Evolutionary conservation across 805 yeast species (phyloP), one percentile per base, ranked within the genome.

Genomic region (Metschnikowia noctiluminum): DNA sequence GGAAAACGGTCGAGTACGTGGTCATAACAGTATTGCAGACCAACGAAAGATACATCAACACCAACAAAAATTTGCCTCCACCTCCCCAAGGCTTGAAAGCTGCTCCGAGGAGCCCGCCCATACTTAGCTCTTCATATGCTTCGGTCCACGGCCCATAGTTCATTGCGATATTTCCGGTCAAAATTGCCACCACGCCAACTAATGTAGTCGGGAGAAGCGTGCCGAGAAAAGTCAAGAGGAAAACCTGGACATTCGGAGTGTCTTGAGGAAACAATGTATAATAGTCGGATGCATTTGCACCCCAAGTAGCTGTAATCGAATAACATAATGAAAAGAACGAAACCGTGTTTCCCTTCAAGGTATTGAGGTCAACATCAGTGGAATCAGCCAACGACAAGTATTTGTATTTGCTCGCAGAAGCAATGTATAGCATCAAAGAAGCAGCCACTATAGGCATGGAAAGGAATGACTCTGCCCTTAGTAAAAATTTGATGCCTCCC

Each of bases 221-320:
- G 2, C 62, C 63, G 14, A 64, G 46, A 48, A 58, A 67, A 1
- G 73, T 68, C 27, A 68, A 54, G 42, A 48, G 28, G 42, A 68
- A 66, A 1, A 66, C 56, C 40, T 63, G 62, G 40, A 40, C 51
- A 9, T 58, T 50, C 1, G 65, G 57, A 2, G 71, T 66, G 16
- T 51, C 52, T 35, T 63, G 66, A 1, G 71, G 73, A 42, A 68
- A 65, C 26, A 64, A 42, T 34, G 64, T 60, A 50, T 67, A 67
- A 49, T 67, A 67, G 49, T 68, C 71, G 12, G 70, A 57, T 2
- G 71, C 71, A 4, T 66, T 63, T 7, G 63, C 53, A 6, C 71
- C 71, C 72, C 71, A 67, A 3, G 69, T 62, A 2, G 71, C 65
- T 0, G 71, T 66, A 8, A 67, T 66, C 6, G 71, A 65, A 48